Evolutionary conservation across 176 grass and related monocot genomes (phyloP).

Genomic region (Tillandsia leiboldiana): DNA sequence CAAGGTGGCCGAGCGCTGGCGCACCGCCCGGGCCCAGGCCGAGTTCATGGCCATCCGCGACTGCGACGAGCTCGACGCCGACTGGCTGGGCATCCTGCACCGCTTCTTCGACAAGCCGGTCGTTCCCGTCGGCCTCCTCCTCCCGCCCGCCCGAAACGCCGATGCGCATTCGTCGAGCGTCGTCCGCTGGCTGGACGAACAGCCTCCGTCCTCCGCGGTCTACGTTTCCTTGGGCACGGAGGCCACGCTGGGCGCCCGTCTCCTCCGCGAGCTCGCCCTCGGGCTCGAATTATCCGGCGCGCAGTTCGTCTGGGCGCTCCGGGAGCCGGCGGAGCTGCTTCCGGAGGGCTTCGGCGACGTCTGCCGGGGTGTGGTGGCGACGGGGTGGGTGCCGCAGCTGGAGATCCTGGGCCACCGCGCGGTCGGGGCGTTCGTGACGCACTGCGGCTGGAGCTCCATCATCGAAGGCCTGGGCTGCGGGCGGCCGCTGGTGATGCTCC

Average conservation of each 20-base stretch:
- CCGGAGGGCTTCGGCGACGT: conserved; percentile 17
- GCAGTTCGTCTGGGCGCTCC: conserved; percentile 38
- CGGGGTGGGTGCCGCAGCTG: conserved; percentile 37
- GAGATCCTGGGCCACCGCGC: conserved; percentile 23
- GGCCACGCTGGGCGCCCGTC: conserved; percentile 9
- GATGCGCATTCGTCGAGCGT: not conserved
- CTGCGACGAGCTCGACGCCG: conserved; percentile 24
- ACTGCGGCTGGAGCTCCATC: conserved; percentile 30
- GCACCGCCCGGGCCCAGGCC: not conserved
- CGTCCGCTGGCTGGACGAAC: conserved; percentile 26
- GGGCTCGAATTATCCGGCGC: conserved; percentile 25
- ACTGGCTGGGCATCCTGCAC: conserved; percentile 9
- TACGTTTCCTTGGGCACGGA: conserved; percentile 37
- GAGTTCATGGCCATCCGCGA: conserved; percentile 4
- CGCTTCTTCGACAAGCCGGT: conserved; percentile 20
- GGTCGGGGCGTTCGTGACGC: conserved; percentile 34
- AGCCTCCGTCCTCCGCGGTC: conserved; percentile 12
- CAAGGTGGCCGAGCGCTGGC: not conserved
- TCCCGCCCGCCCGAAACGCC: not conserved
- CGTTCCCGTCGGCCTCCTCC: conserved; percentile 24
- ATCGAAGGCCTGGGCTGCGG: conserved; percentile 33
- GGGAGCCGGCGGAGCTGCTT: conserved; percentile 2
- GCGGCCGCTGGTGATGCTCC: conserved; percentile 33
- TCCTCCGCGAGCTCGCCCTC: conserved; percentile 10
- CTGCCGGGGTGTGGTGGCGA: conserved; percentile 4